Percentiles rank a stretch among this genome's conserved stretches.
Conservation (phyloP, 495 filamentous ascomycete genomes). For the Penicillium egyptiacum region DNA sequence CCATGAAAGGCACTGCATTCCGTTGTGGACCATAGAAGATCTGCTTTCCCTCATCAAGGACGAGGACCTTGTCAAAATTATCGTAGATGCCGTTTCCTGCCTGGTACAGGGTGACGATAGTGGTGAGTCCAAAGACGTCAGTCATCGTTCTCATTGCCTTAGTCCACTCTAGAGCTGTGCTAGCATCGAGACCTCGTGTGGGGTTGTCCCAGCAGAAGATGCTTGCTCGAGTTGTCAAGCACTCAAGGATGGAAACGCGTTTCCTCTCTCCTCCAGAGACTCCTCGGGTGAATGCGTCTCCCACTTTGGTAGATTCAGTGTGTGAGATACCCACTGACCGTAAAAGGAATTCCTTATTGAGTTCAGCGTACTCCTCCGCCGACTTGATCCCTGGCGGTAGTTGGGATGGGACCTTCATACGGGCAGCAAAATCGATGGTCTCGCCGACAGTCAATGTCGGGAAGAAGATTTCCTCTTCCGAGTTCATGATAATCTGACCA, state of each 20-base stretch:
- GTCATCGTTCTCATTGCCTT: conserved; percentile 68
- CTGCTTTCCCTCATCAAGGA: conserved; percentile 61
- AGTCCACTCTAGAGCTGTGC: conserved; percentile 66
- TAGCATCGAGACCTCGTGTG: conserved; percentile 76
- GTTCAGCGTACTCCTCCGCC: too few species aligned
- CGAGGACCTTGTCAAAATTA: conserved; percentile 56
- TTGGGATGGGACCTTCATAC: too few species aligned
- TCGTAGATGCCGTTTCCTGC: conserved; percentile 76
- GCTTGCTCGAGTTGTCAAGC: conserved; percentile 53
- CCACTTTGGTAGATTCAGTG: conserved; percentile 48
- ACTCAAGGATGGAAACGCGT: conserved; percentile 46
- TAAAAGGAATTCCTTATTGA: too few species aligned
- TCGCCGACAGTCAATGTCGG: too few species aligned
- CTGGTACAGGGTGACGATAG: conserved; percentile 68
- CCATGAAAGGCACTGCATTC: conserved; percentile 59
- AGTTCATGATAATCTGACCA: too few species aligned
- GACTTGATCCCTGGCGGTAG: too few species aligned
- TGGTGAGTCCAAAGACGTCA: conserved; percentile 62
- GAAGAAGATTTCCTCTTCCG: too few species aligned
- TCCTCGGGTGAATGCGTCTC: conserved; percentile 75
- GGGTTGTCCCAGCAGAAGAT: conserved; percentile 78
- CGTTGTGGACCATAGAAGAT: conserved; percentile 62
- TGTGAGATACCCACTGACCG: conserved; percentile 20
- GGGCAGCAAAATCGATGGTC: too few species aligned
- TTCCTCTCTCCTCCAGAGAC: conserved; percentile 82